Evolutionary conservation across 2,329 filamentous ascomycete genomes (phyloP).

Genomic region (Neonectria sp.): DNA sequence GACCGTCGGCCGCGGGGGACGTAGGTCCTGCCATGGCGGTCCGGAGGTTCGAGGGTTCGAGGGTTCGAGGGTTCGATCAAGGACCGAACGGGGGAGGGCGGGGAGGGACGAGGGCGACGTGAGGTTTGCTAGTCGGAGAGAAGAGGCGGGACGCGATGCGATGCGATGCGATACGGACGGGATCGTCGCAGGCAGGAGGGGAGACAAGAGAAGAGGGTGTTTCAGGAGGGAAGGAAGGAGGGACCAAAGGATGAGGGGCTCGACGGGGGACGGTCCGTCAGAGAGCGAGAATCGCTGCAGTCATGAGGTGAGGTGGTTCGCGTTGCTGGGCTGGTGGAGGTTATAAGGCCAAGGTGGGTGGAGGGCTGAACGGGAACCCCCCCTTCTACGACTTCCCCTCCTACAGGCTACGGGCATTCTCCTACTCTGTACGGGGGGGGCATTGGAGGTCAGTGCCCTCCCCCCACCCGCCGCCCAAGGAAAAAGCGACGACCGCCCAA

Average conservation of each 20-base stretch:
- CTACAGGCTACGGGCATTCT: neutral
- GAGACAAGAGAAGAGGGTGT: slow-evolving; percentile 4
- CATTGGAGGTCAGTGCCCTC: slow-evolving; percentile 3
- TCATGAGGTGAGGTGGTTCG: slow-evolving; percentile 43
- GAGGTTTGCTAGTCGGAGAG: slow-evolving; percentile 8
- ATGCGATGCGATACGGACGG: slow-evolving; percentile 25
- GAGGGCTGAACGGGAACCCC: slow-evolving; percentile 13
- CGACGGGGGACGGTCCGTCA: slow-evolving; percentile 44
- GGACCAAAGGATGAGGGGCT: slow-evolving; percentile 13
- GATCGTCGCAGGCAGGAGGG: slow-evolving; percentile 17
- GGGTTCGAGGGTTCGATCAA: slow-evolving; percentile 25
- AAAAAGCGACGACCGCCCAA: neutral
- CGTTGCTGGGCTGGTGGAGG: slow-evolving; percentile 32
- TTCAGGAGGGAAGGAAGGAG: slow-evolving; percentile 3
- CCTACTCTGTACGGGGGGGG: no score
- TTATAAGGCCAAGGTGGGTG: slow-evolving; percentile 29
- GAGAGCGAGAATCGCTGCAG: slow-evolving; percentile 44
- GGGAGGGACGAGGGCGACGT: slow-evolving; percentile 12
- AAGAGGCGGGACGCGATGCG: slow-evolving; percentile 20
- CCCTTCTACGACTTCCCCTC: neutral
- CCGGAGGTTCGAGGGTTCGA: slow-evolving; percentile 31
- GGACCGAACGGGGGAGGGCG: slow-evolving; percentile 11
- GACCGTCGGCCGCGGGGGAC: slow-evolving; percentile 72
- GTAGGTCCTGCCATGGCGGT: slow-evolving; percentile 69
- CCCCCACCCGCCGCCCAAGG: neutral